Conservation (phyloP, 306 rosid genomes). For the Prunus mume region DNA sequence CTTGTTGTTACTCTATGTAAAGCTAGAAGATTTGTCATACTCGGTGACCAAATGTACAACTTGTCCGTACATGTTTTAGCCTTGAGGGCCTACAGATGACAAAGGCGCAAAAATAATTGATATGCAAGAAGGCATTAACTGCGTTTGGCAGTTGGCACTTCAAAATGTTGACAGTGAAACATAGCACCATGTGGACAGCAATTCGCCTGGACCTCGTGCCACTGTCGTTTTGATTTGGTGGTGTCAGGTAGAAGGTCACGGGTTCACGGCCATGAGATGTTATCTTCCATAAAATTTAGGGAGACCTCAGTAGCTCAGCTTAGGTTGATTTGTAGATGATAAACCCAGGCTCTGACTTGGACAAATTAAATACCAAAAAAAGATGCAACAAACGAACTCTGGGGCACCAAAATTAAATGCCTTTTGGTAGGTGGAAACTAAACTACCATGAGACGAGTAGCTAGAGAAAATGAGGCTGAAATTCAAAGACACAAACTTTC, state of each 20-base stretch:
- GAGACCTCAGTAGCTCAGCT: background rate
- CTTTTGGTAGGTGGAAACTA: background rate
- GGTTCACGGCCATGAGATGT: conserved; percentile 23
- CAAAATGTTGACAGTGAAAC: conserved; percentile 21
- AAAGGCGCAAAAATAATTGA: conserved; percentile 42
- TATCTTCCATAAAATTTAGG: conserved; percentile 25
- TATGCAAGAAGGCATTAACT: conserved; percentile 27
- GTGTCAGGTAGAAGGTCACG: conserved; percentile 30
- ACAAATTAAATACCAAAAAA: conserved; percentile 17
- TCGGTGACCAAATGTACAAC: conserved; percentile 28
- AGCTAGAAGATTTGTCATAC: conserved; percentile 33
- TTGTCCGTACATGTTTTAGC: conserved; percentile 21
- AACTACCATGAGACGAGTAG: background rate
- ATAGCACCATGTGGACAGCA: conserved; percentile 37
- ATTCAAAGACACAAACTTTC: background rate
- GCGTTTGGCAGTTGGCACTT: conserved; percentile 30
- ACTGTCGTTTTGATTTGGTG: conserved; percentile 35
- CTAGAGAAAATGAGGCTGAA: background rate
- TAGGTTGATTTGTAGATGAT: background rate
- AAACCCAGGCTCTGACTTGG: conserved; percentile 5
- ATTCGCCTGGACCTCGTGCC: conserved; percentile 34
- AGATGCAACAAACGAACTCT: background rate
- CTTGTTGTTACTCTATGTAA: conserved; percentile 24
- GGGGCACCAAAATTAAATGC: background rate
- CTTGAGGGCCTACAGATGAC: conserved; percentile 26